A percentile compares a stretch with the other conserved stretches of the same genome.
phyloP scores from a whole-genome alignment of 495 filamentous ascomycete genomes.

The Trichocladium antarcticum region DNA sequence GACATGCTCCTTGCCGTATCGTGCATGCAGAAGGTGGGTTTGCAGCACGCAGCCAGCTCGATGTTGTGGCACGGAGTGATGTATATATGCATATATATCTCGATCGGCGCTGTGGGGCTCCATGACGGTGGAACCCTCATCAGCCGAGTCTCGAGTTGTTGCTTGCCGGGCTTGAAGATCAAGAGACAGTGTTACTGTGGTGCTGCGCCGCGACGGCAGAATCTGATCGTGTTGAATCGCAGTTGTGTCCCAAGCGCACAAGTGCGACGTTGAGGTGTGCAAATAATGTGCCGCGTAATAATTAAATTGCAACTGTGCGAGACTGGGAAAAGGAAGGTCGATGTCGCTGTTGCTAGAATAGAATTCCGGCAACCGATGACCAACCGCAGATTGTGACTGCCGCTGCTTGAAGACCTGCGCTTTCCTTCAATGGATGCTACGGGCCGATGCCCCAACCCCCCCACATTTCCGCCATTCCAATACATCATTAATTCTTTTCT shows the following conservation, averaged over 20 bases:
- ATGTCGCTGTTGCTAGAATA: constrained; percentile 11
- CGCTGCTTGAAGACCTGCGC: no score
- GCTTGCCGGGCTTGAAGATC: neutral
- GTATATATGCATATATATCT: neutral
- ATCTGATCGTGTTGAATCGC: constrained; percentile 21
- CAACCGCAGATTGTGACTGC: neutral
- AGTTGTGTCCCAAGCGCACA: constrained; percentile 19
- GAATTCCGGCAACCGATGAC: constrained; percentile 4
- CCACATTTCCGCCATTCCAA: neutral
- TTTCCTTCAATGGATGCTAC: no score
- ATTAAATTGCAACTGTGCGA: constrained; percentile 20
- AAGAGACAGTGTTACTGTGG: neutral
- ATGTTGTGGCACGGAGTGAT: constrained; percentile 11
- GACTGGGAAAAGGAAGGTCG: constrained; percentile 13
- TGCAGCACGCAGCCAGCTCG: neutral
- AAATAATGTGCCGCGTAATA: constrained; percentile 18
- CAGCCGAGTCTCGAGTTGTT: no score
- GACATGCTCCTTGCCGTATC: constrained; percentile 12
- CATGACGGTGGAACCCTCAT: no score
- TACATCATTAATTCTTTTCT: neutral
- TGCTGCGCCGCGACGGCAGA: constrained; percentile 3
- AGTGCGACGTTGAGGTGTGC: constrained; percentile 20
- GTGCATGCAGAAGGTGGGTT: constrained; percentile 11
- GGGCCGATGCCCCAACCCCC: neutral
- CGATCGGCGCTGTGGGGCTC: no score